Conservation (phyloP, 2,329 filamentous ascomycete species). For the Moelleriella libera region DNA sequence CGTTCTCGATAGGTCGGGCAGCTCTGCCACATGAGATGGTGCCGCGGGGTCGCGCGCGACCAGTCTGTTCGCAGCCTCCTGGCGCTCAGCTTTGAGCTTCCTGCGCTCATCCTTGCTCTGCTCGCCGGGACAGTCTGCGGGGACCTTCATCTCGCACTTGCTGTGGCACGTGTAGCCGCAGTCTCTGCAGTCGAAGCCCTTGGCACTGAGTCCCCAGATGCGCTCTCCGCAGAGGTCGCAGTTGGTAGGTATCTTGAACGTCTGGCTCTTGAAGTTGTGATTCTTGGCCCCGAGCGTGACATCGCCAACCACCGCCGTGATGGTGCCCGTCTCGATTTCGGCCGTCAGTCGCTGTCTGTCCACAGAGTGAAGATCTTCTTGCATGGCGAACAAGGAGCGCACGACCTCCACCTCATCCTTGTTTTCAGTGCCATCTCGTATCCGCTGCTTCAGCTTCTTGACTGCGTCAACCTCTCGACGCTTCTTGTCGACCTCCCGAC, state of each 20-base stretch:
- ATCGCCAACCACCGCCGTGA: conserved; percentile 83
- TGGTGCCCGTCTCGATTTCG: conserved; percentile 86
- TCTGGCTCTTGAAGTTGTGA: conserved; percentile 97
- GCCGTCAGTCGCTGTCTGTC: conserved; percentile 76
- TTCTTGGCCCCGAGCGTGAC: conserved; percentile 84
- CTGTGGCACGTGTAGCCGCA: conserved; percentile 97
- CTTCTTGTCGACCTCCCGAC: conserved; percentile 75
- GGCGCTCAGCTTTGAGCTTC: conserved; percentile 75
- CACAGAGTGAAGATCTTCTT: conserved; percentile 72
- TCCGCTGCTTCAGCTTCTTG: conserved; percentile 57
- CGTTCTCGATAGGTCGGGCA: conserved; percentile 57
- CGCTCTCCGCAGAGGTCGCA: conserved; percentile 93
- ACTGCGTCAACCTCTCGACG: conserved; percentile 69
- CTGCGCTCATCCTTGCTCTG: conserved; percentile 91
- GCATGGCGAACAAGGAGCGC: conserved; percentile 65
- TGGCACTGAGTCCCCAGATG: conserved; percentile 93
- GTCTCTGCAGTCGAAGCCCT: conserved; percentile 90
- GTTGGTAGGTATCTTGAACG: conserved; percentile 97
- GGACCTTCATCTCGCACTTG: conserved; percentile 98
- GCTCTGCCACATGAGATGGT: conserved; percentile 37
- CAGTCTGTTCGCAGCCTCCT: conserved; percentile 58
- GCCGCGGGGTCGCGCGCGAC: conserved; percentile 29
- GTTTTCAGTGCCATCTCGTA: conserved; percentile 75
- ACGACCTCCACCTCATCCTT: conserved; percentile 81
- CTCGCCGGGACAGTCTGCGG: conserved; percentile 88